These are phyloP conservation scores for Xylaria telfairii DNA, from an alignment of 495 filamentous ascomycete genomes.

Conservation along the genomic window DNA sequence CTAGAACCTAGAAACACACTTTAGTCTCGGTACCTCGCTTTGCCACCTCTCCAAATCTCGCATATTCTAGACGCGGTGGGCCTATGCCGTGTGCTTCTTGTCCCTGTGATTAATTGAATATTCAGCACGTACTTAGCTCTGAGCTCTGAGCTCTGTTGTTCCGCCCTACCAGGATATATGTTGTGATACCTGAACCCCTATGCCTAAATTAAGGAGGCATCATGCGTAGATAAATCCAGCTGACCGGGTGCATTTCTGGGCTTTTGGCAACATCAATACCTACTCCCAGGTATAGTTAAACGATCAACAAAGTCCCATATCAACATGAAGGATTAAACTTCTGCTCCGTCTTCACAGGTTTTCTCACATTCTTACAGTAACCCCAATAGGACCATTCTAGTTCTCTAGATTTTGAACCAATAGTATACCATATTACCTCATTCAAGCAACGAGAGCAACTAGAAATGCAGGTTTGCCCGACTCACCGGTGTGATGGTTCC, in stretches of 20 bases:
- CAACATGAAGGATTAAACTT: background rate
- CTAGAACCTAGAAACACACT: too few relatives aligned
- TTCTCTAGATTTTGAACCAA: background rate
- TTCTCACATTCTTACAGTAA: background rate
- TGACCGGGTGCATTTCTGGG: background rate
- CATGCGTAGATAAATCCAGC: background rate
- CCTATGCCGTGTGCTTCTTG: background rate
- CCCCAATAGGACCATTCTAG: background rate
- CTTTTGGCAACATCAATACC: too few relatives aligned
- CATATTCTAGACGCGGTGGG: background rate
- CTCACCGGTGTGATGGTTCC: background rate
- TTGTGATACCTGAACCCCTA: background rate
- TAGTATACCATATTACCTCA: background rate
- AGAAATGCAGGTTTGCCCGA: background rate
- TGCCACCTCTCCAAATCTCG: background rate
- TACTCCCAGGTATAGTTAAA: background rate
- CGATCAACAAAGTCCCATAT: background rate
- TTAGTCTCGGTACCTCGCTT: background rate
- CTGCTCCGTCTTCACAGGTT: background rate
- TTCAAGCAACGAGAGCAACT: background rate
- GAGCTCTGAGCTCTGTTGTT: too few relatives aligned
- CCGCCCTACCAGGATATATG: background rate
- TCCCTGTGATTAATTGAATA: too few relatives aligned
- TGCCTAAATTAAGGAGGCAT: background rate
- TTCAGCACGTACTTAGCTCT: too few relatives aligned